Evolutionary conservation across 225 moss, liverwort and hornwort species (phyloP).

Genomic region (Pleurozium schreberi): DNA sequence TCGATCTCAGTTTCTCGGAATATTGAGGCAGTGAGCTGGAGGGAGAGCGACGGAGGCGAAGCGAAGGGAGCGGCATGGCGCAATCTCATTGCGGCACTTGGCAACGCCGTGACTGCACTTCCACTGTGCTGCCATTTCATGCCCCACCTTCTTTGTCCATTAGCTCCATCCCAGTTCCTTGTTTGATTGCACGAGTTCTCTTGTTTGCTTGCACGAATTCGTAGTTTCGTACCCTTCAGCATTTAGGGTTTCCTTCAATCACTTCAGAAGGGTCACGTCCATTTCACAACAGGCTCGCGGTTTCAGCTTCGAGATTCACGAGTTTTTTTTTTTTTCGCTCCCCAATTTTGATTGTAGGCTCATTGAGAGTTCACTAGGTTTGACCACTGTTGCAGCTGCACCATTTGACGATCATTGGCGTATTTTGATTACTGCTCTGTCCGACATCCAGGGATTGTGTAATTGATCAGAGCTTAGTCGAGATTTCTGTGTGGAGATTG

Average conservation of each 20-base stretch:
- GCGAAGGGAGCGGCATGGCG: background rate
- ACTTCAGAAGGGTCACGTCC: background rate
- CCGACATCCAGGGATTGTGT: background rate
- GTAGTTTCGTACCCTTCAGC: background rate
- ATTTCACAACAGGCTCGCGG: background rate
- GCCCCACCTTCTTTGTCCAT: background rate
- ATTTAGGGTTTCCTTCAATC: background rate
- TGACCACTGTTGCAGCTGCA: background rate
- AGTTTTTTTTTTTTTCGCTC: background rate
- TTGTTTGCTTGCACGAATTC: background rate
- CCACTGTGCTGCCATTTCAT: background rate
- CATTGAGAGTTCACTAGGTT: background rate
- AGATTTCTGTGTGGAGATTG: background rate
- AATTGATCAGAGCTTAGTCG: background rate
- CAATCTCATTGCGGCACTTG: background rate
- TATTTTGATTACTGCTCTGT: background rate
- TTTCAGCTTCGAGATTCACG: background rate
- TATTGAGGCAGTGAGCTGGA: background rate
- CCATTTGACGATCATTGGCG: background rate
- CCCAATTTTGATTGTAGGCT: background rate
- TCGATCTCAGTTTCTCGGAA: background rate
- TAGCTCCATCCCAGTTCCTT: background rate
- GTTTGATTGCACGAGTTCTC: no score
- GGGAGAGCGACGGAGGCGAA: background rate
- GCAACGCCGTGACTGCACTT: background rate